phyloP scores from a whole-genome alignment of 192 early-diverging fungal genomes.

The Pilaira anomala region DNA sequence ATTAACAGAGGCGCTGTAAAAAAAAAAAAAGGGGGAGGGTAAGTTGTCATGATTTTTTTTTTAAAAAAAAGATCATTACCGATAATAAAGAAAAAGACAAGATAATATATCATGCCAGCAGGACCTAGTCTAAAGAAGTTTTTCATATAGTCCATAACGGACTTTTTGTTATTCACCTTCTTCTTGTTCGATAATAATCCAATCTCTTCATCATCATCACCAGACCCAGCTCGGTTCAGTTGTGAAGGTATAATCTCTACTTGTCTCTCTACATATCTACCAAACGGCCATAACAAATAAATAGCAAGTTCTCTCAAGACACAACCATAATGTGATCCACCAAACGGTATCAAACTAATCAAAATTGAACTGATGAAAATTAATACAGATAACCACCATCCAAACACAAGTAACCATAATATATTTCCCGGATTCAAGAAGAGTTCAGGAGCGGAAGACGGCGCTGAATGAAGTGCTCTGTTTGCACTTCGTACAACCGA shows the following conservation, averaged over 20 bases:
- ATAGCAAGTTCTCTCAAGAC: constrained; percentile 73
- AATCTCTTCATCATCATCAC: constrained; percentile 11
- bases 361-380: constrained; percentile 59
- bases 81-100: constrained; percentile 40
- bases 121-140: constrained; percentile 36
- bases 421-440: constrained; percentile 83
- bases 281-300: constrained; percentile 98
- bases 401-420: constrained; percentile 83
- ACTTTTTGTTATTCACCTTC: background rate
- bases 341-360: constrained; percentile 52
- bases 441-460: constrained; percentile 55
- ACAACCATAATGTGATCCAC: constrained; percentile 55
- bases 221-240: background rate
- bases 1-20: constrained; percentile 74
- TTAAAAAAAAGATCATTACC: constrained; percentile 37
- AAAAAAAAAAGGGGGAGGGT: constrained; percentile 28
- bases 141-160: background rate
- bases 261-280: constrained; percentile 78
- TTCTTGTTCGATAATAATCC: background rate
- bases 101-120: constrained; percentile 48
- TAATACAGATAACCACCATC: constrained; percentile 82
- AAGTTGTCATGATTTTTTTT: too few species aligned
- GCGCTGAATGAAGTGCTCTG: constrained; percentile 73
- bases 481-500: constrained; percentile 79
- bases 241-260: constrained; percentile 35